These are phyloP conservation scores for Penicillium cosmopolitanum DNA, from an alignment of 495 filamentous ascomycete genomes.

Conservation along the genomic window DNA sequence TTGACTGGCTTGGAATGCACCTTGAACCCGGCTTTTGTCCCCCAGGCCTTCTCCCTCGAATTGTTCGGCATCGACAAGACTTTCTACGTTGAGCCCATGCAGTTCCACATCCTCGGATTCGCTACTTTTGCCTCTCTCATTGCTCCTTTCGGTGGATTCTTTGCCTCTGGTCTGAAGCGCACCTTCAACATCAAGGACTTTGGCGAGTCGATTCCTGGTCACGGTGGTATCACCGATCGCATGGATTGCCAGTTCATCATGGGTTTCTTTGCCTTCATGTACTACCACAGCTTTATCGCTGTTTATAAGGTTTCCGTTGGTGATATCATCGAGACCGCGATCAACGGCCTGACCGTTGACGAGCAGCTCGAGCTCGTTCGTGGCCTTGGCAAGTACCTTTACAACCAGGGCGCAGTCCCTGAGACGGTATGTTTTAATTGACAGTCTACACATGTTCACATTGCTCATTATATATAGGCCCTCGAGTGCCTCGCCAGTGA, in stretches of 20 bases:
- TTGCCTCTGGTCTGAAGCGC: conserved; percentile 95
- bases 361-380: conserved; percentile 90
- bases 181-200: conserved; percentile 99
- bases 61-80: conserved; percentile 62
- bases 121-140: conserved; percentile 96
- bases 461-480: conserved; percentile 35
- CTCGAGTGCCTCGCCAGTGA: conserved; percentile 48
- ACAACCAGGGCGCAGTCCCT: conserved; percentile 76
- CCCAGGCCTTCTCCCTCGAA: conserved; percentile 75
- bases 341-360: conserved; percentile 78
- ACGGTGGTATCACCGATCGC: conserved; percentile 97
- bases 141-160: conserved; percentile 98
- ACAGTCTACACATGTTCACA: background rate
- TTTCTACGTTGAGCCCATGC: conserved; percentile 80
- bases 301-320: conserved; percentile 80
- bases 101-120: conserved; percentile 90
- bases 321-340: conserved; percentile 83
- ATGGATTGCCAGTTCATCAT: conserved; percentile 99
- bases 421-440: conserved; percentile 56
- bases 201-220: conserved; percentile 95
- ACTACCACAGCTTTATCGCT: conserved; percentile 97
- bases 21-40: conserved; percentile 90
- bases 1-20: conserved; percentile 88
- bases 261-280: conserved; percentile 98
- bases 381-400: conserved; percentile 80